Percentiles rank a stretch among this genome's conserved stretches.
These are phyloP conservation scores for Platanthera zijinensis DNA, from an alignment of 106 monocot species.

Conservation along the genomic window DNA sequence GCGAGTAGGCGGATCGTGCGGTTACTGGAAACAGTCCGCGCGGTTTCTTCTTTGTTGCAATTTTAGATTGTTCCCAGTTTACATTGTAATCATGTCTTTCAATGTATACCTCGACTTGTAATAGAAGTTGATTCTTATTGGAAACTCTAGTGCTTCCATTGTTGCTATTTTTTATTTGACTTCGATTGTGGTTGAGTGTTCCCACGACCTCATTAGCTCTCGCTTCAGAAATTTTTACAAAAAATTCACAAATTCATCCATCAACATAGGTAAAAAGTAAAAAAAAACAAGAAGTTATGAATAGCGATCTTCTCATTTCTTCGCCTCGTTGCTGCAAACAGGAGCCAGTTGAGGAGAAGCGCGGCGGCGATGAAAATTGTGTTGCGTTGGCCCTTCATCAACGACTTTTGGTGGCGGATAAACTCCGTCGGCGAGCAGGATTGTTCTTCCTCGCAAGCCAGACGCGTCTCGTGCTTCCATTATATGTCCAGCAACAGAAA, in stretches of 20 bases:
- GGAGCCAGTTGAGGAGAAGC: constrained; percentile 65
- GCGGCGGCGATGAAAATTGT: constrained; percentile 63
- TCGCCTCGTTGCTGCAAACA: constrained; percentile 41
- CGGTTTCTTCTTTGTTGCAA: too few relatives aligned
- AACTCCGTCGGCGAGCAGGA: constrained; percentile 63
- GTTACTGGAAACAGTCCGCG: too few relatives aligned
- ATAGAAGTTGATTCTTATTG: too few relatives aligned
- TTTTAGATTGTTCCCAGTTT: too few relatives aligned
- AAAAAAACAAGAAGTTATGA: not conserved
- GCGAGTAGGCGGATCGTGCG: too few relatives aligned
- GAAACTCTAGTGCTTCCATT: too few relatives aligned
- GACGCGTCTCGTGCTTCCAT: constrained; percentile 83
- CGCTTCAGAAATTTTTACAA: too few relatives aligned
- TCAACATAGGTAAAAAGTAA: not conserved
- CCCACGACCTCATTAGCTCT: too few relatives aligned
- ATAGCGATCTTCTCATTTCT: not conserved
- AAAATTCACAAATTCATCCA: not conserved
- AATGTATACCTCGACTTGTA: too few relatives aligned
- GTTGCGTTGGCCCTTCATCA: constrained; percentile 81
- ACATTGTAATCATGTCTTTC: too few relatives aligned
- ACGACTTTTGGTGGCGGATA: constrained; percentile 65
- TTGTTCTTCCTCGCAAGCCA: constrained; percentile 47
- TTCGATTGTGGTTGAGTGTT: too few relatives aligned
- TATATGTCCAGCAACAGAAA: constrained; percentile 77
- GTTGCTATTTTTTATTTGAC: too few relatives aligned